Percentiles rank a stretch among this genome's conserved stretches.
Evolutionary conservation across 2,329 filamentous ascomycete genomes (phyloP).

Genomic region (Trichoderma oligosporum): DNA sequence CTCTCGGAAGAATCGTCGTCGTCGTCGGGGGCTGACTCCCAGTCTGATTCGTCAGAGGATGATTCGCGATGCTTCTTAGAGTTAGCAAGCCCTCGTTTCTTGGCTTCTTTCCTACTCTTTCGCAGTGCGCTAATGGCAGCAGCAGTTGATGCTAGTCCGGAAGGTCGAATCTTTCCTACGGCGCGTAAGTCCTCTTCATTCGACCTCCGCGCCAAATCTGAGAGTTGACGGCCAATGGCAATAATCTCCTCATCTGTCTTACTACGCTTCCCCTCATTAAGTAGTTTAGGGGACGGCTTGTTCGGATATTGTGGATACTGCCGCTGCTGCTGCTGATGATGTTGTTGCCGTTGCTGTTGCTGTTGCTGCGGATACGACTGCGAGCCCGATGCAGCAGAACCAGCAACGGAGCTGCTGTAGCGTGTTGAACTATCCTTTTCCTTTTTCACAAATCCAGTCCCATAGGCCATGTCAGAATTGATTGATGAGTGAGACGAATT

Average conservation of each 20-base stretch:
- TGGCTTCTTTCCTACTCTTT: constrained; percentile 35
- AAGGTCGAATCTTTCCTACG: constrained; percentile 31
- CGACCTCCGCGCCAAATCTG: constrained; percentile 49
- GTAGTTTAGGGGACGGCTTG: constrained; percentile 1
- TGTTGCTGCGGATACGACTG: background rate
- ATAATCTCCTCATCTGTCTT: constrained; percentile 57
- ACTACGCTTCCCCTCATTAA: constrained; percentile 26
- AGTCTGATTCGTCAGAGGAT: constrained; percentile 49
- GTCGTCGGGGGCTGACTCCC: constrained; percentile 54
- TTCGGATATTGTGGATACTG: background rate
- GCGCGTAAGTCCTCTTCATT: constrained; percentile 48
- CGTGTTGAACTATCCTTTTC: constrained; percentile 31
- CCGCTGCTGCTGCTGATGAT: background rate
- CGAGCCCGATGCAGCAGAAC: constrained; percentile 5
- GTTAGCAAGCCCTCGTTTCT: constrained; percentile 37
- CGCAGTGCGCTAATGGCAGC: constrained; percentile 42
- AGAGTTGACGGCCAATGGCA: constrained; percentile 52
- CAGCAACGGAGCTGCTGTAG: constrained; percentile 24
- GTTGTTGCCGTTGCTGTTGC: constrained; percentile 12
- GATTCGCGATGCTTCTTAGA: constrained; percentile 40
- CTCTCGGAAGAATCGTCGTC: constrained; percentile 29
- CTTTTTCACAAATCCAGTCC: constrained; percentile 53
- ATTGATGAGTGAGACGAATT: constrained; percentile 66
- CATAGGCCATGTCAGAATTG: constrained; percentile 66
- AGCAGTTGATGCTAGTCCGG: constrained; percentile 36